Base-by-base conservation (phyloP, 805 yeast genomes). In the Saccharomycopsis sp. region DNA sequence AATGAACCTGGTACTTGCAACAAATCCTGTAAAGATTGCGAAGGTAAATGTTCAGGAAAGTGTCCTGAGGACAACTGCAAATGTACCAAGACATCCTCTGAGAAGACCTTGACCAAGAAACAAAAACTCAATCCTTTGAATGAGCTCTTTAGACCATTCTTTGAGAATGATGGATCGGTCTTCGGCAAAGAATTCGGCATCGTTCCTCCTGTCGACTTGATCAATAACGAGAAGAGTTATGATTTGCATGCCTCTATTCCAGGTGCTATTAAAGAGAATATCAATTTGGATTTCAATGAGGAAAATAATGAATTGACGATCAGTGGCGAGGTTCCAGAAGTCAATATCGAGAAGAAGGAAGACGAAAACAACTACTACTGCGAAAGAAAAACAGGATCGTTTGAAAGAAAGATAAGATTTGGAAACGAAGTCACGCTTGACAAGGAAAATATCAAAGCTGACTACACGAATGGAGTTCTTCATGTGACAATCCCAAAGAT, bases 211-310 rank as follows among this genome's bases (percentile, higher is more conserved):
- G 72, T 78, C 53, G 81, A 79, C 62, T 68, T 79, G 44, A 66
- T 76, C 60, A 82, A 79, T 34, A 72, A 73, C 52, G 78, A 76
- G 3, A 67, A 72, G 52, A 64, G 69, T 19, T 78, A 75, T 61
- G 75, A 72, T 50, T 65, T 79, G 42, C 73, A 73, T 42, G 71
- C 78, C 2, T 73, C 81, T 0, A 68, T 79, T 56, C 81, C 83
- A 8, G 83, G 83, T 56, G 80, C 79, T 19, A 61, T 70, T 1
- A 75, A 73, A 64, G 78, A 78, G 20, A 68, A 73, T 51, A 70
- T 78, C 63, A 69, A 73, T 14, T 66, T 79, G 56, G 82, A 79
- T 65, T 80, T 74, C 68, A 74, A 79, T 65, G 72, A 76, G 60
- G 76, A 76, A 47, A 68, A 71, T 20, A 75, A 77, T 56, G 75